These are phyloP conservation scores for Aspergillus novoparasiticus DNA, from an alignment of 2,329 filamentous ascomycete genomes.

Conservation along the genomic window DNA sequence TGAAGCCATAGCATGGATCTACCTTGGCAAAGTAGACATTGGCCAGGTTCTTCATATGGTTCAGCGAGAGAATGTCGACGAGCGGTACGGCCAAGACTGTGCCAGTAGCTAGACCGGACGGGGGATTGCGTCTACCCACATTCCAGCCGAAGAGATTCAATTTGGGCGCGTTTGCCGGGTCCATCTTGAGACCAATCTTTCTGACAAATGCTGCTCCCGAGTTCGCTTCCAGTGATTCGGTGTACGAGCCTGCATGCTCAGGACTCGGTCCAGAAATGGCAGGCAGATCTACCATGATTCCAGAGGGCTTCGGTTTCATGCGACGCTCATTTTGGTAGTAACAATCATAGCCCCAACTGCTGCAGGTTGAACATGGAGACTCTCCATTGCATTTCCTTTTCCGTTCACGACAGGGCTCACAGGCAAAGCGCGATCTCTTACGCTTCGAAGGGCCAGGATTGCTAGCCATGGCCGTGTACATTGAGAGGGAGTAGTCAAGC, in stretches of 20 bases:
- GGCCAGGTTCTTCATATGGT: constrained; percentile 49
- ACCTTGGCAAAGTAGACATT: constrained; percentile 55
- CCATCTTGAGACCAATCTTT: constrained; percentile 54
- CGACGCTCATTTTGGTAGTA: neutral
- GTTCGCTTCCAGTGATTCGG: constrained; percentile 51
- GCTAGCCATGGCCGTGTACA: neutral
- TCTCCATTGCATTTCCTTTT: neutral
- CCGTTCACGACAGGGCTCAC: neutral
- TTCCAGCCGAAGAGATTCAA: constrained; percentile 61
- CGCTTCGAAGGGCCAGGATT: neutral
- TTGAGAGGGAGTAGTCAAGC: neutral
- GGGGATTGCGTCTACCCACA: constrained; percentile 34
- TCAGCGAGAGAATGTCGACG: constrained; percentile 49
- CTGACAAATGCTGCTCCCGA: constrained; percentile 58
- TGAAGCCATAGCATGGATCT: constrained; percentile 56
- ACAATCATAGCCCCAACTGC: neutral
- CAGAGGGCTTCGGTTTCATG: neutral
- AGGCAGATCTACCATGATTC: neutral
- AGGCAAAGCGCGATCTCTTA: neutral
- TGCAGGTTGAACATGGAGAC: neutral
- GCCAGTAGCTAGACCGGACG: constrained; percentile 10
- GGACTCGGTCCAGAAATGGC: neutral
- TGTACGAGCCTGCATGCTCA: neutral
- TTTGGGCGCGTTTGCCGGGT: constrained; percentile 55
- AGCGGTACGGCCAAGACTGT: constrained; percentile 43